phyloP scores from a whole-genome alignment of 306 rosid species.

The Pterocarpus santalinus region DNA sequence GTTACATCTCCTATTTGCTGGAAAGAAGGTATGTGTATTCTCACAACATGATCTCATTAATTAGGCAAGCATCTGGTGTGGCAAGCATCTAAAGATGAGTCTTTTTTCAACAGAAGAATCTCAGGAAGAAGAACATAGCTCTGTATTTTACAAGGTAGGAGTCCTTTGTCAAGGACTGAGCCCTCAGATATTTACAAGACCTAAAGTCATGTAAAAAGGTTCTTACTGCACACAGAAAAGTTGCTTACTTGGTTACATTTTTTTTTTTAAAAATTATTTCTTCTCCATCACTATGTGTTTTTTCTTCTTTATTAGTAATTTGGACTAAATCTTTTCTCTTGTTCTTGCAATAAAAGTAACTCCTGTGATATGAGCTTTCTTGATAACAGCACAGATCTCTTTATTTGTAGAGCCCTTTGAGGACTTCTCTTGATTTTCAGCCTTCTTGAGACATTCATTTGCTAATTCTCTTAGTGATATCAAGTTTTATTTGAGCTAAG shows the following conservation, averaged over 20 bases:
- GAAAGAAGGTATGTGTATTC: constrained; percentile 15
- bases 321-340: constrained; percentile 4
- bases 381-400: neutral
- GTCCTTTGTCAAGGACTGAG: constrained; percentile 29
- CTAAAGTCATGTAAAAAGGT: neutral
- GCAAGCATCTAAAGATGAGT: constrained; percentile 87
- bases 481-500: constrained; percentile 30
- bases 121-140: constrained; percentile 81
- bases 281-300: neutral
- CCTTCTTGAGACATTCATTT: constrained; percentile 37
- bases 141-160: constrained; percentile 79
- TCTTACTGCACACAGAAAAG: neutral
- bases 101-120: constrained; percentile 84
- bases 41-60: constrained; percentile 21
- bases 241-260: neutral
- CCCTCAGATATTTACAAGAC: constrained; percentile 14
- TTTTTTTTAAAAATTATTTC: neutral
- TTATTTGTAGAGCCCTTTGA: constrained; percentile 34
- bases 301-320: neutral
- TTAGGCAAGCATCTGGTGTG: constrained; percentile 87
- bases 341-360: constrained; percentile 20
- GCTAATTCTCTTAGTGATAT: constrained; percentile 39
- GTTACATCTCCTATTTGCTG: constrained; percentile 20
- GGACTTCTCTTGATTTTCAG: constrained; percentile 23
- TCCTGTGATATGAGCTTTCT: neutral